Conservation (phyloP, 768 basidiomycete genomes). For the Amanita jacksonii region DNA sequence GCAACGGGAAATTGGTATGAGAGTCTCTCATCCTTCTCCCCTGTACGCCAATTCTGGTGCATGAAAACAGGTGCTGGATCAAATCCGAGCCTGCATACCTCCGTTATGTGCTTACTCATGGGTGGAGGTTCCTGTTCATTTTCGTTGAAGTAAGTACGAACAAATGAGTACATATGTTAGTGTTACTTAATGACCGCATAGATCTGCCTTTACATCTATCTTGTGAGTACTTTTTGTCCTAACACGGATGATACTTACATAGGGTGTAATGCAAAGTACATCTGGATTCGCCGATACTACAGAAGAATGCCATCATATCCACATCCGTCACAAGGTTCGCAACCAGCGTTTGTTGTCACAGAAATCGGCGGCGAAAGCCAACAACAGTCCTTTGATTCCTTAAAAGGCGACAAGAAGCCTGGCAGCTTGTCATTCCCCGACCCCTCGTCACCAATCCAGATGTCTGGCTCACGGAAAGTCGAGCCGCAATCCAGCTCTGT, state of each 20-base stretch:
- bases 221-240: neutral
- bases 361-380: too few species aligned
- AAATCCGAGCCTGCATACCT: slow-evolving; percentile 9
- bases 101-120: slow-evolving; percentile 12
- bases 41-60: too few species aligned
- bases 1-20: slow-evolving; percentile 12
- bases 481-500: neutral
- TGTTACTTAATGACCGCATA: neutral
- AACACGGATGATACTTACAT: neutral
- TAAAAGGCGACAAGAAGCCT: too few species aligned
- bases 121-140: slow-evolving; percentile 13
- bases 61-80: slow-evolving; percentile 11
- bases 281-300: neutral
- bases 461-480: neutral
- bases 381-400: too few species aligned
- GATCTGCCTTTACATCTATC: neutral
- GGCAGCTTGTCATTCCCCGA: too few species aligned
- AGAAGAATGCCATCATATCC: neutral
- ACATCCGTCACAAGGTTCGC: neutral
- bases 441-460: too few species aligned
- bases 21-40: too few species aligned
- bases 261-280: neutral
- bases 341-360: too few species aligned
- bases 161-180: too few species aligned
- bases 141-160: slow-evolving; percentile 16